Percentiles rank a stretch among this genome's conserved stretches.
phyloP scores from a whole-genome alignment of 2,329 filamentous ascomycete species.

The Nectriaceae sp. region DNA sequence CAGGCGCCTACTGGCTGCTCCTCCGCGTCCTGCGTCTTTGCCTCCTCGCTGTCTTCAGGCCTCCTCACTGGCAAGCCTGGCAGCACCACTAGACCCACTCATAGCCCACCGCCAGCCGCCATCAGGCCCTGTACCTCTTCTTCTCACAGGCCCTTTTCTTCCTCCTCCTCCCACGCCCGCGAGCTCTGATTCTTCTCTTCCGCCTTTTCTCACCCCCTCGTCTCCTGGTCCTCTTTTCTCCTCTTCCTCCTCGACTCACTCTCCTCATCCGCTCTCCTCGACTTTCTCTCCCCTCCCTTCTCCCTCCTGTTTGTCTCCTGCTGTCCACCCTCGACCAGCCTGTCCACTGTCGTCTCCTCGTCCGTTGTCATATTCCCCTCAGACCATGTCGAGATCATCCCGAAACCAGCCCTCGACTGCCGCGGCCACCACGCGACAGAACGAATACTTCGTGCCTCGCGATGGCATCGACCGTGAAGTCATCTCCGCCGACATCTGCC shows the following conservation, averaged over 20 bases:
- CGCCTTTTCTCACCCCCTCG: conserved; percentile 18
- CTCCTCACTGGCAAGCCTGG: not conserved
- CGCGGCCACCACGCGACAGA: conserved; percentile 55
- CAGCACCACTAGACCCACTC: not conserved
- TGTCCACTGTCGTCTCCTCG: not conserved
- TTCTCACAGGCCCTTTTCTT: conserved; percentile 21
- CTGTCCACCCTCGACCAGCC: not conserved
- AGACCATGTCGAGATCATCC: conserved; percentile 43
- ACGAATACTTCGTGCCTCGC: conserved; percentile 79
- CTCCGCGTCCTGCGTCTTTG: not conserved
- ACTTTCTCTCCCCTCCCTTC: conserved; percentile 2
- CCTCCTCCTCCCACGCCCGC: conserved; percentile 17
- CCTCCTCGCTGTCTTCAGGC: not conserved
- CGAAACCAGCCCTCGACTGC: conserved; percentile 38
- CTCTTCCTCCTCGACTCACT: conserved; percentile 9
- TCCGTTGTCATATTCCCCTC: conserved; percentile 12
- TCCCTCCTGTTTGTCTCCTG: conserved; percentile 8
- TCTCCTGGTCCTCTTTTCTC: conserved; percentile 21
- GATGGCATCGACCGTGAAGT: conserved; percentile 83
- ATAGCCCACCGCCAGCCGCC: conserved; percentile 26
- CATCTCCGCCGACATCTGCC: conserved; percentile 82
- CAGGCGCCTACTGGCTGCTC: not conserved
- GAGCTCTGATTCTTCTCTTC: conserved; percentile 17
- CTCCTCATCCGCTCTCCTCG: conserved; percentile 1
- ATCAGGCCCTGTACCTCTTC: conserved; percentile 35